Evolutionary conservation across 306 rosid genomes (phyloP), one percentile per base, ranked within the genome.

Genomic region (Quercus glauca): DNA sequence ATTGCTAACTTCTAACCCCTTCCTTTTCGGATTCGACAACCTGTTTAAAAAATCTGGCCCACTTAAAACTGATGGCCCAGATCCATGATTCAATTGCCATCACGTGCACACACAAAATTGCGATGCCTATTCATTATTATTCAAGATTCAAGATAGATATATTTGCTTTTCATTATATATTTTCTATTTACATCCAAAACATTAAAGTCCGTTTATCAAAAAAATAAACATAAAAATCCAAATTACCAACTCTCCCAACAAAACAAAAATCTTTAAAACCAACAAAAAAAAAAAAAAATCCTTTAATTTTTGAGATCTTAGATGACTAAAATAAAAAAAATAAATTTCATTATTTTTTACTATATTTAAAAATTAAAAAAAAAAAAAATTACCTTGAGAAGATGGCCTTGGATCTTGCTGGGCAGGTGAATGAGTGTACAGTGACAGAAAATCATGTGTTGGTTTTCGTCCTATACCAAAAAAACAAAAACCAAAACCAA

Each of bases 391-490:
- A 95, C 99, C 99, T 95, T 92, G 98, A 79, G 90, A 77, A 56
- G 94, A 52, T 85, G 97, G 92, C 60, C 87, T 90, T 80, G 99
- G 95, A 91, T 90, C 99, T 84, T 90, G 97, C 65, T 90, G 96
- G 71, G 88, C 80, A 80, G 87, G 79, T 80, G 97, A 87, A 87
- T 88, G 92, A 77, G 91, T 90, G 77, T 82, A 90, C 67, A 95
- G 92, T 55, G 99, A 91, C 73, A 95, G 96, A 86, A 93, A 95
- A 86, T 95, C 99, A 60, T 93, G 98, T 64, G 97, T 90, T 69
- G 98, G 81, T 87, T 93, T 95, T 63, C 88, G 89, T 82, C 94
- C 97, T 89, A 93, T 85, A 60, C 55, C 82, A 69, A 74, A 74
- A 35, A 75, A 59, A 6, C 3, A 21, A 41, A 10, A 33, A 33